Conservation (phyloP, 345 rosid genomes). For the Nephelium lappaceum region DNA sequence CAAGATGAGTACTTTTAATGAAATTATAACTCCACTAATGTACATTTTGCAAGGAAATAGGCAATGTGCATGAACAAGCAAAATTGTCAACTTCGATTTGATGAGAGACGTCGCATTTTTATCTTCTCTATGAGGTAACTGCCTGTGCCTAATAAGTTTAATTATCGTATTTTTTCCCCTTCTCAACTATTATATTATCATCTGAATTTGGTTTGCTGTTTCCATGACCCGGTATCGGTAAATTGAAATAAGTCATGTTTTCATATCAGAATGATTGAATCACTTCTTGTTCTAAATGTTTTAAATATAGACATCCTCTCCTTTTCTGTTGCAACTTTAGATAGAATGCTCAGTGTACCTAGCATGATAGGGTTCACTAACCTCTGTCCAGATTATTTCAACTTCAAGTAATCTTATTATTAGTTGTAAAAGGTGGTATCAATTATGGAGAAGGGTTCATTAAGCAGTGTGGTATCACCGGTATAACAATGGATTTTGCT, state of each 20-base stretch:
- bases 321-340: not conserved
- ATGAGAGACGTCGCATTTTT: not conserved
- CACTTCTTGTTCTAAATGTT: not conserved
- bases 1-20: not conserved
- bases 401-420: not conserved
- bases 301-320: not conserved
- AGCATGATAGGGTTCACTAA: not conserved
- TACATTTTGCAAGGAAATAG: not conserved
- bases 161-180: not conserved
- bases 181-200: not conserved
- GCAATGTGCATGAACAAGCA: not conserved
- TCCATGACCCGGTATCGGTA: not conserved
- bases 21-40: conserved; percentile 7
- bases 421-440: not conserved
- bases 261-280: not conserved
- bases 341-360: not conserved
- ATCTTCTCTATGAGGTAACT: not conserved
- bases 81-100: not conserved
- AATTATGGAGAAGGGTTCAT: not conserved
- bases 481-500: not conserved
- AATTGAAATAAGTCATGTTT: not conserved
- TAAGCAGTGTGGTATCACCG: not conserved
- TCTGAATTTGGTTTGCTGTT: conserved; percentile 1
- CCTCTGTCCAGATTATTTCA: not conserved
- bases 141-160: not conserved